Evolutionary conservation across 345 rosid species (phyloP).

Genomic region (Theobroma cacao): DNA sequence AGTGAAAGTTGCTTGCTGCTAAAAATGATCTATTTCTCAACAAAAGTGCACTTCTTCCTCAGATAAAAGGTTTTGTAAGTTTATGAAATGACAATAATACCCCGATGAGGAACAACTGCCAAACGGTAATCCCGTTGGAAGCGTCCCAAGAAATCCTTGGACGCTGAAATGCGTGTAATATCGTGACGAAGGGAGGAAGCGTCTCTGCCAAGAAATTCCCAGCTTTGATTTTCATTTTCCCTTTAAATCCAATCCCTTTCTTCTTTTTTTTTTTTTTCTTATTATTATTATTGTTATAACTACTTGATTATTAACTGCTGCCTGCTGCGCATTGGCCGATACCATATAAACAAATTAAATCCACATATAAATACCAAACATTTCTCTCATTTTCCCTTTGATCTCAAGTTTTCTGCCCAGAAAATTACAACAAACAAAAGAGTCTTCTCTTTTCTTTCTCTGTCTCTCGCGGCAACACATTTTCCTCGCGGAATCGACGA

Average conservation of each 20-base stretch:
- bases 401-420: slow-evolving; percentile 31
- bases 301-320: background rate
- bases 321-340: too few relatives aligned
- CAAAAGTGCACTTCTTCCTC: background rate
- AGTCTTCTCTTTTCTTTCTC: background rate
- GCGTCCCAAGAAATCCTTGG: slow-evolving; percentile 26
- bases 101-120: slow-evolving; percentile 8
- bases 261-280: background rate
- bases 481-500: slow-evolving; percentile 22
- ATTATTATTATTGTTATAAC: background rate
- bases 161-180: slow-evolving; percentile 18
- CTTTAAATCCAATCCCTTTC: background rate
- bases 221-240: background rate
- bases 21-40: background rate
- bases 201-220: slow-evolving; percentile 50
- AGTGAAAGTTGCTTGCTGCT: background rate
- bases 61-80: background rate
- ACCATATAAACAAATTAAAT: background rate
- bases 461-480: background rate
- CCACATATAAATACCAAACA: background rate
- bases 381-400: slow-evolving; percentile 6
- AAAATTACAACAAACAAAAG: background rate
- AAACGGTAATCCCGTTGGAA: slow-evolving; percentile 20
- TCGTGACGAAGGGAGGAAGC: slow-evolving; percentile 23
- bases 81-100: background rate